Base-by-base conservation (phyloP, 2,329 filamentous ascomycete species). In the Paraconiothyrium sp. region DNA sequence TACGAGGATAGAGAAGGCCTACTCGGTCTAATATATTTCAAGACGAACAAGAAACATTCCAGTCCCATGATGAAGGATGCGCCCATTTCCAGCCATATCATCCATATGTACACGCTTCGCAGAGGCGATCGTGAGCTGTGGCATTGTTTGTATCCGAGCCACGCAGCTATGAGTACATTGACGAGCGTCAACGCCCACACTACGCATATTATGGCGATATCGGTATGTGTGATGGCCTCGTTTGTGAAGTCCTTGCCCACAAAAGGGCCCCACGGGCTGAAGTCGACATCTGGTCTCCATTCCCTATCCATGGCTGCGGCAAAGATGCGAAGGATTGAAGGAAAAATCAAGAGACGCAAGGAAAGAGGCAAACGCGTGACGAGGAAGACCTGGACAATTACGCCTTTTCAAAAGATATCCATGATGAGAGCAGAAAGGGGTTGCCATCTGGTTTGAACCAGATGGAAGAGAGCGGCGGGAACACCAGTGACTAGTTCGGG, bases 21-120 rank as follows among this genome's bases (percentile, higher is more conserved):
- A 74, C 77, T 79, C 8, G 76, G 76, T 51, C 59, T 71, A 30
- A 79, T 74, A 6, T 62, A 39, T 48, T 77, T 76, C 52, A 74
- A 27, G 3, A 80, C 51, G 62, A 78, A 75, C 51, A 79, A 32
- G 59, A 65, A 80, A 61, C 75, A 74, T 49, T 84, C 76, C 27
- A 82, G 61, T 6, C 76, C 78, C 71, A 84, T 84, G 9, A 75
- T 63, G 11, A 82, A 71, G 11, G 79, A 83, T 3, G 80, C 79
- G 1, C 75, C 1, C 3, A 84, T 74, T 66, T 84, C 83, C 32
- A 79, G 55, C 83, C 83, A 84, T 57, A 84, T 79, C 79, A 84
- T 80, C 75, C 79, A 81, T 0, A 84, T 75, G 61, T 84, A 84
- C 0, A 77, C 71, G 62, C 81, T 83, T 14, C 69, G 63, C 27